Evolutionary conservation across 768 basidiomycete species (phyloP), one percentile per base, ranked within the genome.

Genomic region (Mycena maculata): DNA sequence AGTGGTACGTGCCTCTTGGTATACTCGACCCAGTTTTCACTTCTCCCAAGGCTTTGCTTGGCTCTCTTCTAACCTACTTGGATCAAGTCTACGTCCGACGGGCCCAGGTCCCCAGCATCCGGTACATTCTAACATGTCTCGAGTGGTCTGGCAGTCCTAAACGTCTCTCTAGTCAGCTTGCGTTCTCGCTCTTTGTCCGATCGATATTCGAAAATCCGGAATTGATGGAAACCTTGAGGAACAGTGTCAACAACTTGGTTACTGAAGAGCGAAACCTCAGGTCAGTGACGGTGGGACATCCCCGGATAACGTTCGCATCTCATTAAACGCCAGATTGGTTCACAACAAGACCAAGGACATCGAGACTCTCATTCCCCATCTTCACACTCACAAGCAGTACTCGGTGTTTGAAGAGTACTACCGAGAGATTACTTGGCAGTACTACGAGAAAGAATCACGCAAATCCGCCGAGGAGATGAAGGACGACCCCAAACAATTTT

Each of bases 61-160:
- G 85, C 67, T 90, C 90, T 0, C 77, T 94, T 27, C 77, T 94
- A 56, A 86, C 92, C 3, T 91, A 90, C 74, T 77, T 95, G 55
- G 92, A 95, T 73, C 87, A 91, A 72, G 82, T 84, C 0, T 93
- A 89, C 69, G 82, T 92, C 12, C 72, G 78, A 80, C 42, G 76
- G 83, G 33, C 77, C 79, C 28, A 76, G 79, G 15, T 60, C 81
- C 71, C 72, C 10, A 78, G 76, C 16, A 84, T 90, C 49, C 83
- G 77, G 92, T 91, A 68, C 23, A 82, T 75, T 56, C 27, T 36
- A 4, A 15, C 7, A n/a, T 18, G 5, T 13, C 50, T 28, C 13
- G n/a, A 10, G 33, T 60, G 30, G 63, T 50, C 58, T 31, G 27
- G 12, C 44, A 7, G 33, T 18, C 41, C 39, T 33, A 20, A 38